Conservation (phyloP, 2,329 filamentous ascomycete genomes). For the Clonostachys solani region DNA sequence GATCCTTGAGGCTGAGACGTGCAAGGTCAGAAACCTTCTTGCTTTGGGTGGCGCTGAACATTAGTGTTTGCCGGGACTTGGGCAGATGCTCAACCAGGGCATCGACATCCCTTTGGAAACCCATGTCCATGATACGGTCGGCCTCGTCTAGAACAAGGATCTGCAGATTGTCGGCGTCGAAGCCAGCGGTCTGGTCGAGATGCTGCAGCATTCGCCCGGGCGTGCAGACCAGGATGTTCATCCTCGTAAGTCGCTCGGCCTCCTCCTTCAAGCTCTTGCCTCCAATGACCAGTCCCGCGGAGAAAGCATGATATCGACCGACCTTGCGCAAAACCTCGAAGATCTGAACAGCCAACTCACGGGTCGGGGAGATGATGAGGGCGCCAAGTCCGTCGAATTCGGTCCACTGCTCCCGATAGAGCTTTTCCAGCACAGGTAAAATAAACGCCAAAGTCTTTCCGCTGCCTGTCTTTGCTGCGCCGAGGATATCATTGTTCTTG, state of each 20-base stretch:
- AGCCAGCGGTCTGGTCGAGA: slow-evolving; percentile 85
- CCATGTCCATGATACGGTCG: slow-evolving; percentile 96
- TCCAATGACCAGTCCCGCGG: slow-evolving; percentile 88
- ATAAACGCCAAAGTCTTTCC: slow-evolving; percentile 95
- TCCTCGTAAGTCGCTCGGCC: slow-evolving; percentile 75
- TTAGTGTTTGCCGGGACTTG: slow-evolving; percentile 78
- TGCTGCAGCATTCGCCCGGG: slow-evolving; percentile 95
- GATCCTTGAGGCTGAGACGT: slow-evolving; percentile 79
- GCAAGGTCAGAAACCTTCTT: slow-evolving; percentile 91
- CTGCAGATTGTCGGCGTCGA: slow-evolving; percentile 87
- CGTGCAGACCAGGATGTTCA: slow-evolving; percentile 97
- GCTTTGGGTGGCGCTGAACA: slow-evolving; percentile 96
- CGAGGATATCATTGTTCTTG: slow-evolving; percentile 82
- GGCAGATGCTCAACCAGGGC: slow-evolving; percentile 91
- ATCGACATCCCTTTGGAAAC: slow-evolving; percentile 86
- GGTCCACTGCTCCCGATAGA: slow-evolving; percentile 86
- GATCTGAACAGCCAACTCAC: slow-evolving; percentile 93
- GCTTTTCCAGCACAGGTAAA: slow-evolving; percentile 85
- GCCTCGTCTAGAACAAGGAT: slow-evolving; percentile 94
- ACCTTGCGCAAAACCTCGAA: slow-evolving; percentile 92
- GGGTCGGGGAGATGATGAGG: slow-evolving; percentile 87
- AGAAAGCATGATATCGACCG: slow-evolving; percentile 84
- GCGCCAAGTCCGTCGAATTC: slow-evolving; percentile 89
- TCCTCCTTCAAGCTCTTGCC: slow-evolving; percentile 88
- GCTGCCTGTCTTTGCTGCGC: slow-evolving; percentile 91